Percentiles rank a stretch among this genome's conserved stretches.
These are phyloP conservation scores for Eragrostis nindensis DNA, from an alignment of 176 grass and related monocot species.

Conservation along the genomic window DNA sequence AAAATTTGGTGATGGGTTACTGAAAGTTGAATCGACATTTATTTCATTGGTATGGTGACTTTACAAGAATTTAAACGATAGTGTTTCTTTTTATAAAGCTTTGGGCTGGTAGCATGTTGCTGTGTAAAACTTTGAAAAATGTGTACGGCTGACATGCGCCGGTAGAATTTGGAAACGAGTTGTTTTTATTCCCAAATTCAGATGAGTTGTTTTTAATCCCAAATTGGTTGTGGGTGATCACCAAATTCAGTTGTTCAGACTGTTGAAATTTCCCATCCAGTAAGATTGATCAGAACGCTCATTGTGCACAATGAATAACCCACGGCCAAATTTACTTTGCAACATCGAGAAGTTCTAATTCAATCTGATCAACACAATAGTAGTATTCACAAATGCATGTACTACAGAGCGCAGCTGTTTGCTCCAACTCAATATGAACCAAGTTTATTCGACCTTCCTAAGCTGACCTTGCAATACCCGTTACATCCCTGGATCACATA, in stretches of 20 bases:
- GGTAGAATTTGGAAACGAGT: not conserved
- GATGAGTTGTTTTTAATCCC: not conserved
- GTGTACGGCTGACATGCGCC: not conserved
- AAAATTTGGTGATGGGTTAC: no score
- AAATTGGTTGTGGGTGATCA: no score
- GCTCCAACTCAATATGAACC: not conserved
- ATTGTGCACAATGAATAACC: not conserved
- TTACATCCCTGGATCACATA: conserved; percentile 8
- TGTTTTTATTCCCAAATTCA: not conserved
- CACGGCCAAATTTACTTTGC: no score
- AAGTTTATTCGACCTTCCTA: not conserved
- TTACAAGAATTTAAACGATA: not conserved
- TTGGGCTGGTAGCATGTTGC: no score
- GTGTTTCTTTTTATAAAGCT: not conserved
- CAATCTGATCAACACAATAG: not conserved
- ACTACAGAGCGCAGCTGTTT: conserved; percentile 1
- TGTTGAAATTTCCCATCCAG: not conserved
- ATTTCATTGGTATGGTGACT: no score
- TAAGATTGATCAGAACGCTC: not conserved
- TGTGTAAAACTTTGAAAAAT: no score
- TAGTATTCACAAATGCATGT: no score
- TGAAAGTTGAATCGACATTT: not conserved
- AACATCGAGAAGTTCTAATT: no score
- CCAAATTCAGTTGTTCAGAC: not conserved
- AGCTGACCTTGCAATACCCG: not conserved